phyloP scores from a whole-genome alignment of 805 yeast species.

The Ogataea chonburiensis region DNA sequence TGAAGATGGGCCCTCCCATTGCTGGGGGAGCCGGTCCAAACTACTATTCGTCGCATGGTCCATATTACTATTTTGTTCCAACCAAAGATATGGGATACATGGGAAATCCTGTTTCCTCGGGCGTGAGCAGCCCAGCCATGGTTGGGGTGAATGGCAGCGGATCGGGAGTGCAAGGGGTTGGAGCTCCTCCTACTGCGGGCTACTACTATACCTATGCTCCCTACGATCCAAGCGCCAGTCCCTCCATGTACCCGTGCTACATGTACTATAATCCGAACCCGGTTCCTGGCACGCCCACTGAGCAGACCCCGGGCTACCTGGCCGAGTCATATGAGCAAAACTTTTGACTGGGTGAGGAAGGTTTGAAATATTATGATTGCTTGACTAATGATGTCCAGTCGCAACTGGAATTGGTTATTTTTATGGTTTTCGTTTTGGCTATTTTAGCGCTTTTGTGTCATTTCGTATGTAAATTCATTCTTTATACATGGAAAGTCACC shows the following conservation, averaged over 20 bases:
- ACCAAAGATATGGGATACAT: constrained; percentile 26
- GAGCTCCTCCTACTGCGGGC: constrained; percentile 25
- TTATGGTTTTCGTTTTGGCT: constrained; percentile 1
- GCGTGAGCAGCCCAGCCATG: constrained; percentile 16
- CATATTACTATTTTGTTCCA: constrained; percentile 32
- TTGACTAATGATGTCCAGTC: background rate
- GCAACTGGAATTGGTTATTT: constrained; percentile 1
- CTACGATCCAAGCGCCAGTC: constrained; percentile 24
- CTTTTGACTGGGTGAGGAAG: constrained; percentile 1
- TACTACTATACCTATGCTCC: constrained; percentile 32
- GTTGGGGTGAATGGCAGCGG: constrained; percentile 14
- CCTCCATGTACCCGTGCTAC: constrained; percentile 32
- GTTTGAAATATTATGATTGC: constrained; percentile 7
- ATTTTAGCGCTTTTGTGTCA: constrained; percentile 5
- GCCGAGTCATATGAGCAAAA: constrained; percentile 21
- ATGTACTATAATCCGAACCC: constrained; percentile 32
- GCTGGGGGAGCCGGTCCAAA: constrained; percentile 17
- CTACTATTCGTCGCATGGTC: constrained; percentile 25
- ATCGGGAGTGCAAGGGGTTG: constrained; percentile 18
- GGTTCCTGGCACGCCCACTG: constrained; percentile 22
- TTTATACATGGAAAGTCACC: background rate
- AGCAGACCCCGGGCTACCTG: constrained; percentile 15
- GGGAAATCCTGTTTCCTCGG: constrained; percentile 17
- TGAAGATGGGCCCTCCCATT: constrained; percentile 13
- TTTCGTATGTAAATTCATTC: constrained; percentile 5